These are phyloP conservation scores for Brassica balearica DNA, from an alignment of 441 rosid species.

Conservation along the genomic window DNA sequence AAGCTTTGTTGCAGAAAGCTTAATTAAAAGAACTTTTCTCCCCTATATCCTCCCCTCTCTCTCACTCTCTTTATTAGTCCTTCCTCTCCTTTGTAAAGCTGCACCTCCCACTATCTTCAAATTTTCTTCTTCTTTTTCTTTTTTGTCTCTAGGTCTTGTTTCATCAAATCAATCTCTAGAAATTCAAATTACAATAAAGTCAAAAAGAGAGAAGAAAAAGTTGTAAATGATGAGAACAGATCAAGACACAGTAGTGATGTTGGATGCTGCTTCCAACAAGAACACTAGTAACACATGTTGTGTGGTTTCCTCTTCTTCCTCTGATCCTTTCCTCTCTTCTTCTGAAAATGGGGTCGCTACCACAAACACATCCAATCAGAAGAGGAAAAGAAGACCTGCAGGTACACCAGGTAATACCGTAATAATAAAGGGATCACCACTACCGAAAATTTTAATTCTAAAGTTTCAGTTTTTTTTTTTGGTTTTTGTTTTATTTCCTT, in stretches of 20 bases:
- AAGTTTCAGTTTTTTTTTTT: not conserved
- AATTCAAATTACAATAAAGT: constrained; percentile 35
- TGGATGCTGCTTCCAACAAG: constrained; percentile 30
- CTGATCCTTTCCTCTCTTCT: constrained; percentile 59
- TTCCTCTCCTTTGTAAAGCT: constrained; percentile 62
- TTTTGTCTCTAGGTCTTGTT: constrained; percentile 28
- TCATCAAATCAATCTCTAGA: constrained; percentile 42
- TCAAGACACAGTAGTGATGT: constrained; percentile 36
- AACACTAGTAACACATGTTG: constrained; percentile 41
- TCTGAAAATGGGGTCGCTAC: constrained; percentile 59
- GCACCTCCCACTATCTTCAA: constrained; percentile 60
- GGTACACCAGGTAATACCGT: constrained; percentile 82
- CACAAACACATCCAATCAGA: constrained; percentile 51
- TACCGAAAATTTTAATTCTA: constrained; percentile 1
- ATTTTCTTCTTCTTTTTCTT: constrained; percentile 19
- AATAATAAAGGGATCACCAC: constrained; percentile 30
- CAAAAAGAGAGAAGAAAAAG: constrained; percentile 32
- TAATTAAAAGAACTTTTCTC: constrained; percentile 53
- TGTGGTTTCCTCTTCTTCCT: constrained; percentile 56
- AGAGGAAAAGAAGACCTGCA: constrained; percentile 86
- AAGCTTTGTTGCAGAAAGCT: constrained; percentile 77
- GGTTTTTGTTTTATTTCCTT: not conserved
- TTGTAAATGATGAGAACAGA: constrained; percentile 38
- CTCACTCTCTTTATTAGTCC: constrained; percentile 42
- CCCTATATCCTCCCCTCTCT: constrained; percentile 14